Conservation (phyloP, 352 stramenopile genomes). For the Pythium myriotylum region DNA sequence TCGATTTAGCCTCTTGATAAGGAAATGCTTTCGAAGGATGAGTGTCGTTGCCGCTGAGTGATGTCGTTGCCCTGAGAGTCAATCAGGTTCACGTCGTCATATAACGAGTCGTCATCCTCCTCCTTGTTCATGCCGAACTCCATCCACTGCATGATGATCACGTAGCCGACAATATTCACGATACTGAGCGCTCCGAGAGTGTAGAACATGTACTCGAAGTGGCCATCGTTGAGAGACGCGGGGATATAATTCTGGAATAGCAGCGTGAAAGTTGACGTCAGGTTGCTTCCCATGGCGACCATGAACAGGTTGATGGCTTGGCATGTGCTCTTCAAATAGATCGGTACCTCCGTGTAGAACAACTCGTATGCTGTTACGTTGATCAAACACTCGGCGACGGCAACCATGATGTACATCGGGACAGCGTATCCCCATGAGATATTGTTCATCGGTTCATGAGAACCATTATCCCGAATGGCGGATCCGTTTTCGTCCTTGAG, state of each 20-base stretch:
- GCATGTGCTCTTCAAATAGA: slow-evolving; percentile 88
- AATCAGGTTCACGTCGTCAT: slow-evolving; percentile 47
- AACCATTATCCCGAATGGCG: slow-evolving; percentile 58
- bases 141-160: slow-evolving; percentile 86
- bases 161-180: slow-evolving; percentile 74
- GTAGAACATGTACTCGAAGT: slow-evolving; percentile 93
- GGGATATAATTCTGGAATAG: slow-evolving; percentile 79
- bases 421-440: slow-evolving; percentile 83
- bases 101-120: slow-evolving; percentile 70
- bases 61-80: slow-evolving; percentile 69
- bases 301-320: slow-evolving; percentile 90
- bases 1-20: slow-evolving; percentile 30
- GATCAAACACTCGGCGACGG: slow-evolving; percentile 87
- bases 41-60: slow-evolving; percentile 66
- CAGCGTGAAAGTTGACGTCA: slow-evolving; percentile 88
- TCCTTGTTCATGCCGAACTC: slow-evolving; percentile 85
- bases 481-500: slow-evolving; percentile 36
- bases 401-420: slow-evolving; percentile 81
- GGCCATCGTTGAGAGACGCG: slow-evolving; percentile 70
- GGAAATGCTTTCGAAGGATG: slow-evolving; percentile 81
- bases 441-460: slow-evolving; percentile 74
- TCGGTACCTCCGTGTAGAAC: slow-evolving; percentile 87
- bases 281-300: slow-evolving; percentile 86
- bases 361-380: slow-evolving; percentile 89
- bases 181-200: slow-evolving; percentile 70